Evolutionary conservation across 305 asterid genomes (phyloP).

Genomic region (Salvia sclarea): DNA sequence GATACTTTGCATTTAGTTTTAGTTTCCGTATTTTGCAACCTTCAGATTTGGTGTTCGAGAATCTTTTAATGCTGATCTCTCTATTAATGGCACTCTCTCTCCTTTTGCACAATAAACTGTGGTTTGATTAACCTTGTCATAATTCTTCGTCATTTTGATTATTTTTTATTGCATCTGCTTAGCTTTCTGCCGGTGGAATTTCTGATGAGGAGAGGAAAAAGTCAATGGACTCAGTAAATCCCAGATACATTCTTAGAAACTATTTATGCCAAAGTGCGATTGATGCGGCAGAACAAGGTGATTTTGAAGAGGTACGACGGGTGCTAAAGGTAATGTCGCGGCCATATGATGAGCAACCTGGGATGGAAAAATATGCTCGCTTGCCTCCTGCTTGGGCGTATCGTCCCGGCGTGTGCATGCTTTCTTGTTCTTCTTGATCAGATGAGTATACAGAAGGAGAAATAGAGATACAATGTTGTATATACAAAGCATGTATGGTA

Average conservation of each 20-base stretch:
- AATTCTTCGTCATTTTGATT: background rate
- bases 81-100: too few relatives aligned
- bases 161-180: constrained; percentile 16
- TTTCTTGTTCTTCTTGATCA: constrained; percentile 81
- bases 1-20: background rate
- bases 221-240: constrained; percentile 83
- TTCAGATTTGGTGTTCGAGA: background rate
- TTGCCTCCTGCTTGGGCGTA: constrained; percentile 99
- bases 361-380: constrained; percentile 94
- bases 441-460: constrained; percentile 19
- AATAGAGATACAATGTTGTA: constrained; percentile 30
- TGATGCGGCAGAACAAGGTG: constrained; percentile 88
- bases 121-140: background rate
- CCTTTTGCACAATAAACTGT: background rate
- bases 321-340: constrained; percentile 70
- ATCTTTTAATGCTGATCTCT: background rate
- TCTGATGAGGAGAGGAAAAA: constrained; percentile 69
- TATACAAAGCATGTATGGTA: constrained; percentile 36
- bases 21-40: background rate
- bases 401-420: constrained; percentile 98
- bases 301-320: constrained; percentile 75
- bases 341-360: constrained; percentile 91
- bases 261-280: constrained; percentile 94
- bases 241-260: constrained; percentile 84
- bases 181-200: constrained; percentile 66